Evolutionary conservation across 1,284 basidiomycete genomes (phyloP), one percentile per base, ranked within the genome.

Genomic region (Heterobasidion annosum): DNA sequence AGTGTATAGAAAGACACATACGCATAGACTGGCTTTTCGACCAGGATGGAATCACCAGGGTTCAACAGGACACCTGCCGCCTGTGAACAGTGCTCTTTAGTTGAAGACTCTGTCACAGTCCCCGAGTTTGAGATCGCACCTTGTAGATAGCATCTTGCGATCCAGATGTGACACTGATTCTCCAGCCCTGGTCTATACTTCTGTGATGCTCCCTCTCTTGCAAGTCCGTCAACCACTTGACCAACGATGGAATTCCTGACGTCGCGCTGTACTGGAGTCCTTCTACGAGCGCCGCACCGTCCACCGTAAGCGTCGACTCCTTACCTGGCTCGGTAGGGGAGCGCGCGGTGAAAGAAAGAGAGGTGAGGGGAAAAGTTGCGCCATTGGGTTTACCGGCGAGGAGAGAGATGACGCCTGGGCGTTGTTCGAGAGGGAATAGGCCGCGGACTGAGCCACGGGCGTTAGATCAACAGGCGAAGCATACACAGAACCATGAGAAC

Each of bases 11-110:
- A 18, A 18, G 25, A 25, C 25, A 65, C 82, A 64, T 61, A 88
- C 85, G 90, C 84, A 68, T 97, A 98, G 25, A 88, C 83, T 0
- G 94, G 94, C 2, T 84, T 82, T 67, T 98, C 94, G 45, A 96
- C 78, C 42, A 97, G 74, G 43, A 97, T 75, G 5, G 85, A 67
- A 66, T 98, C 94, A 4, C 91, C 92, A 3, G 80, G 82, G 66
- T 95, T 86, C 40, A 94, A 73, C 50, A 95, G 64, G 7, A 78
- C 72, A 10, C 68, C 63, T 16, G 81, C 70, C 47, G 82, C 77
- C 84, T 85, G 46, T 16, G 1, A 3, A 35, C 34, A 51, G 49
- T 18, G 33, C n/a, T 10, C n/a, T 48, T 8, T 7, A 10, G 7
- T 4, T 2, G 15, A 12, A 25, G 15, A n/a, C 34, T 16, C 44